Base-by-base conservation (phyloP, 2,329 filamentous ascomycete species). In the Fusarium penzigii region DNA sequence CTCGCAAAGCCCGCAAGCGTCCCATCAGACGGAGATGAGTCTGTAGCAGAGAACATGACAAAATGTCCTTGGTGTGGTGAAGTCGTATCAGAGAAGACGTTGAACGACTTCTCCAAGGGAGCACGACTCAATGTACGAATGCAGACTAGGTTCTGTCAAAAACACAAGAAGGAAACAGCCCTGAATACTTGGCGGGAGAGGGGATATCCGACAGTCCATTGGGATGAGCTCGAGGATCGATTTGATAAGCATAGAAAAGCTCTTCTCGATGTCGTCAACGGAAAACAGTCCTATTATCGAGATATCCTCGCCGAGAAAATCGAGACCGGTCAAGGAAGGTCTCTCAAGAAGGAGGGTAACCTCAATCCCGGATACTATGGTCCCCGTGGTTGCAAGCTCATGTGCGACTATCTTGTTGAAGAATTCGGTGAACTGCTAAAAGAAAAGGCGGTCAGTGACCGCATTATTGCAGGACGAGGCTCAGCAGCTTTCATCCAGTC, bases 351-450 rank as follows among this genome's bases (percentile, higher is more conserved):
- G 53, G 84, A 78, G 46, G 73, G 83, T 29, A 79, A 76, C 49
- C 77, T 87, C 29, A 85, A 82, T 3, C 88, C 89, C 10, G 92
- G 92, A 0, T 96, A 96, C 71, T 96, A 96, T 70, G 92, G 92
- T 2, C 81, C 86, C 3, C 82, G 86, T 17, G 92, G 92, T 1
- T 78, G 88, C 46, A 82, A 83, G 44, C 72, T 81, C 46, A 90
- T 96, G 80, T 88, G 84, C 42, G 86, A 90, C 62, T 81, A 80
- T 49, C 80, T 92, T 38, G 84, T 89, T 52, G 65, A 72, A 4
- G 76, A 77, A 43, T 86, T 90, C 66, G 82, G 81, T 13, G 68
- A 76, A 9, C 70, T 82, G 55, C 71, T 93, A 29, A 84, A 87
- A 52, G 76, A 81, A 58, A 78, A 82, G 49, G 83, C 87, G 2